Conservation (phyloP, 2,329 filamentous ascomycete genomes). For the Pseudogymnoascus sp. region DNA sequence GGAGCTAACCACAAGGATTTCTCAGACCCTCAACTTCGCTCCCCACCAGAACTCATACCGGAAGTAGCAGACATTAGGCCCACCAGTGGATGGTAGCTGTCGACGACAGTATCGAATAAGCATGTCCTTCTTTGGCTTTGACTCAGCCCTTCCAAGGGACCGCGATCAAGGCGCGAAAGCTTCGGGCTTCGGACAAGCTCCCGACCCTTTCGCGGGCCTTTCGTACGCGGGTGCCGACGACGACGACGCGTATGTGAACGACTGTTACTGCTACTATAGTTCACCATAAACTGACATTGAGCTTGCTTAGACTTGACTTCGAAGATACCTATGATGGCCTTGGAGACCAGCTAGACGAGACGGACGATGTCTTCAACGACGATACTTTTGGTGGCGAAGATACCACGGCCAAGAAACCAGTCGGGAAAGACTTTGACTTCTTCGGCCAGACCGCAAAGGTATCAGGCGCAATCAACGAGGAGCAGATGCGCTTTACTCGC, state of each 20-base stretch:
- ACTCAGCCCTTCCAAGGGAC: slow-evolving; percentile 57
- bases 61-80: slow-evolving; percentile 3
- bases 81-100: slow-evolving; percentile 2
- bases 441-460: slow-evolving; percentile 88
- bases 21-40: not conserved
- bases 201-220: slow-evolving; percentile 83
- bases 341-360: slow-evolving; percentile 82
- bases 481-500: slow-evolving; percentile 75
- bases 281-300: slow-evolving; percentile 20
- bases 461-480: slow-evolving; percentile 77
- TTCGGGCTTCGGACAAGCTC: slow-evolving; percentile 71
- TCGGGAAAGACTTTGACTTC: slow-evolving; percentile 96
- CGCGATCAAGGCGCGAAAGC: slow-evolving; percentile 57
- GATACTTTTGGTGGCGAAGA: slow-evolving; percentile 72
- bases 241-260: slow-evolving; percentile 36
- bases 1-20: slow-evolving; percentile 1
- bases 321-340: slow-evolving; percentile 97
- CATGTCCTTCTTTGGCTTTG: slow-evolving; percentile 93
- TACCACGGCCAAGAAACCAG: slow-evolving; percentile 40
- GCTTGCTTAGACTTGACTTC: slow-evolving; percentile 65
- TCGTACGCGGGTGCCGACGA: slow-evolving; percentile 48
- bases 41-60: not conserved
- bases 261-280: not conserved
- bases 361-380: slow-evolving; percentile 90
- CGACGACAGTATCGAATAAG: slow-evolving; percentile 16